A percentile compares a stretch with the other conserved stretches of the same genome.
phyloP scores from a whole-genome alignment of 805 yeast species.

The Suhomyces vadensis region DNA sequence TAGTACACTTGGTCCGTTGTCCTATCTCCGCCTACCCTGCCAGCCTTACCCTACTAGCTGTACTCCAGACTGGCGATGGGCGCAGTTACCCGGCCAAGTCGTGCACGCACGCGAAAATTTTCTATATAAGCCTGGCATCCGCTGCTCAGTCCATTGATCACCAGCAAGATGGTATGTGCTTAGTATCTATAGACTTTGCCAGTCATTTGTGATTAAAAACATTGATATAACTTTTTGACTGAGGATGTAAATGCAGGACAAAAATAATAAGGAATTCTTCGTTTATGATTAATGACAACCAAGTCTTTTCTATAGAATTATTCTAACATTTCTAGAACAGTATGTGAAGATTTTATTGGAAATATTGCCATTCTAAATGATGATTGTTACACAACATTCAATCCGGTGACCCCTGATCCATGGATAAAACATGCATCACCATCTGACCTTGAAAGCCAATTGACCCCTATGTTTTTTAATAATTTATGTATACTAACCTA shows the following conservation, averaged over 20 bases:
- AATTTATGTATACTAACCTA: background rate
- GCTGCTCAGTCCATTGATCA: background rate
- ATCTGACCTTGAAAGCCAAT: slow-evolving; percentile 56
- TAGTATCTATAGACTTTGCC: background rate
- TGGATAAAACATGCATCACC: slow-evolving; percentile 96
- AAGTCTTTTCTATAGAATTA: background rate
- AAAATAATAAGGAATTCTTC: slow-evolving; percentile 68
- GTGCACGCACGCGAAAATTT: background rate
- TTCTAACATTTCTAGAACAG: slow-evolving; percentile 4
- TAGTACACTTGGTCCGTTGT: background rate
- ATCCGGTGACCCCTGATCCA: slow-evolving; percentile 70
- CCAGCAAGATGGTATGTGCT: slow-evolving; percentile 1
- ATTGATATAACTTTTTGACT: slow-evolving; percentile 41
- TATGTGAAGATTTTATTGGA: slow-evolving; percentile 7
- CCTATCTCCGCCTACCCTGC: background rate
- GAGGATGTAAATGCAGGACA: slow-evolving; percentile 82
- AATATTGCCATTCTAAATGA: slow-evolving; percentile 9
- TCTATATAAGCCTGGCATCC: background rate
- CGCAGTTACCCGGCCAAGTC: slow-evolving; percentile 1
- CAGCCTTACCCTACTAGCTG: too few species aligned
- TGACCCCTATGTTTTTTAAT: background rate
- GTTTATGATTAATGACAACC: slow-evolving; percentile 54
- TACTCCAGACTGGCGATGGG: background rate
- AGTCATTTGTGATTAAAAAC: slow-evolving; percentile 26
- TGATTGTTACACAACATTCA: slow-evolving; percentile 20